Base-by-base conservation (phyloP, 805 yeast genomes). In the Saccharomyces paradoxus region DNA sequence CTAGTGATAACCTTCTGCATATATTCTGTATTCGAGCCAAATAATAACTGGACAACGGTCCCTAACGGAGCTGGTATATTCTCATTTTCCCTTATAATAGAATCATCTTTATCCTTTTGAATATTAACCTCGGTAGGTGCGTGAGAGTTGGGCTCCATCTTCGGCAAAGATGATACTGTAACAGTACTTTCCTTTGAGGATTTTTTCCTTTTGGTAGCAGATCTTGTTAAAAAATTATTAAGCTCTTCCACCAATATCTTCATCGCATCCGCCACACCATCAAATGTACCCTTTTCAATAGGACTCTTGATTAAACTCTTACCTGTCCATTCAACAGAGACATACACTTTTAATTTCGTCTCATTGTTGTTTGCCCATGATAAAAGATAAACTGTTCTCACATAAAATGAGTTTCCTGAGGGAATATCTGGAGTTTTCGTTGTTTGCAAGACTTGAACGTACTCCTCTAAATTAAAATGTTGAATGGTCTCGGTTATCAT, bases 341-440 rank as follows among this genome's bases (percentile, higher is more conserved):
- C 83, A 31, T 80, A 76, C 14, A 84, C 80, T 26, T 72, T 71
- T 5, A 86, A 41, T 27, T 72, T 73, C 0, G 91, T 85, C 8
- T 68, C 56, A 64, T 83, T 83, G 50, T 77, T 75, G 1, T 72
- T 73, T 3, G 77, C 87, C 94, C 95, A 87, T 10, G 81, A 74
- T 6, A 86, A 68, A 60, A 77, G 77, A 37, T 79, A 76, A 29
- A 76, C 73, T 1, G 94, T 84, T 52, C 77, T 74, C 2, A 85
- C 86, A 49, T 77, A 75, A 60, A 87, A 87, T 0, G 86, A 74
- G 58, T 75, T 78, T 7, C 95, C 94, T 32, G 87, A 82, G 0
- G 95, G 95, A n/a, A 87, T 89, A 71, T 87, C 94, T 0, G 94
- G 95, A 0, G 89, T 84, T 50, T 76, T 78, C 0, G 90, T 82